Evolutionary conservation across 257 asterid genomes (phyloP).

Genomic region (Solanum chiquidenum): DNA sequence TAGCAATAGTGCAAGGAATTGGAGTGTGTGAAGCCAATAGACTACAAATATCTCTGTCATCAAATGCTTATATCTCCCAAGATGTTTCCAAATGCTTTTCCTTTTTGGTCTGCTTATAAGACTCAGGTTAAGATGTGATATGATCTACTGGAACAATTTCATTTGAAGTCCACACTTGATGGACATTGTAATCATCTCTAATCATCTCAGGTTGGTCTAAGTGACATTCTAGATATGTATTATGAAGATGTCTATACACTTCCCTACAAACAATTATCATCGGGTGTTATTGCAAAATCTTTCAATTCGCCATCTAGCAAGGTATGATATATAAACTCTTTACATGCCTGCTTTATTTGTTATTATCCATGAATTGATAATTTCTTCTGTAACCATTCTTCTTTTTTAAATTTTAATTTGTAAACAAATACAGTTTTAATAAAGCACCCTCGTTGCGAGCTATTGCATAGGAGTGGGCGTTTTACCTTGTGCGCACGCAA

Average conservation of each 20-base stretch:
- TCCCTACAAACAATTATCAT: conserved; percentile 51
- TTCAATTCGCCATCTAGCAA: conserved; percentile 31
- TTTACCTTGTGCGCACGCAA: too few species aligned
- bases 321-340: conserved; percentile 26
- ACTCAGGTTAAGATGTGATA: neutral
- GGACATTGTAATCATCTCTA: neutral
- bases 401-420: neutral
- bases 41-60: neutral
- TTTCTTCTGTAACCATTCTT: neutral
- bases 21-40: neutral
- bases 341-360: neutral
- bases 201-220: conserved; percentile 58
- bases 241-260: conserved; percentile 81
- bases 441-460: neutral
- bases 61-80: neutral
- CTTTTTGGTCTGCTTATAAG: neutral
- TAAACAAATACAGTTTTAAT: neutral
- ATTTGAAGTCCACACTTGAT: neutral
- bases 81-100: neutral
- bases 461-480: too few species aligned
- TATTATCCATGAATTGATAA: neutral
- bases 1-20: neutral
- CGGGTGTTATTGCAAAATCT: conserved; percentile 40
- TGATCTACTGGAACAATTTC: neutral
- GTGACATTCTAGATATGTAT: conserved; percentile 66